Conservation (phyloP, 2,329 filamentous ascomycete species). For the Grosmannia clavigera region DNA sequence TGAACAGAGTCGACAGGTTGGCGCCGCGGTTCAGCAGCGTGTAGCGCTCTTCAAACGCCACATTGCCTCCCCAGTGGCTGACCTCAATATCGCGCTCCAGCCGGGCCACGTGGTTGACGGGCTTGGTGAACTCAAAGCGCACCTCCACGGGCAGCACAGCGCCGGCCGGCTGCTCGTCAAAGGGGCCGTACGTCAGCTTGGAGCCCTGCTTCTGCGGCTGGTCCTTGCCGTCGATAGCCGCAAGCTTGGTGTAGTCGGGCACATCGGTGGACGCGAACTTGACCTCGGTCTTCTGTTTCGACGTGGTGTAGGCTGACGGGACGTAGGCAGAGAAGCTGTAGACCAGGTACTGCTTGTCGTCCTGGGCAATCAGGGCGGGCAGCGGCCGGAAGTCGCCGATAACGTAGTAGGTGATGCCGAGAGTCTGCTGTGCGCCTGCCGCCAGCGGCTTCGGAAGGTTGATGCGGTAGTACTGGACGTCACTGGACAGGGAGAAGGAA, state of each 20-base stretch:
- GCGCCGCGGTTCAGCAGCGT: constrained; percentile 79
- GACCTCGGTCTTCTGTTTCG: constrained; percentile 94
- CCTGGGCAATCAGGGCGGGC: constrained; percentile 71
- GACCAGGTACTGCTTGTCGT: constrained; percentile 73
- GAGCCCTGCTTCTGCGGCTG: constrained; percentile 71
- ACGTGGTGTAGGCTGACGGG: constrained; percentile 69
- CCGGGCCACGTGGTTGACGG: constrained; percentile 63
- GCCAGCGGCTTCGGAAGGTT: constrained; percentile 64
- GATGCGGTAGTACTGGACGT: constrained; percentile 74
- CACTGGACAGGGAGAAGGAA: constrained; percentile 29
- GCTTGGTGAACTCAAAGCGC: constrained; percentile 92
- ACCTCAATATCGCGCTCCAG: constrained; percentile 90
- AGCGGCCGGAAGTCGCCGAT: constrained; percentile 70
- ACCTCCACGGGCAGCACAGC: constrained; percentile 60
- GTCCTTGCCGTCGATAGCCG: constrained; percentile 46
- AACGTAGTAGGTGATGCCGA: constrained; percentile 75
- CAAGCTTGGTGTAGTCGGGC: constrained; percentile 72
- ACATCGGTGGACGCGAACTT: constrained; percentile 71
- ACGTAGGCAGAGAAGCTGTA: constrained; percentile 80
- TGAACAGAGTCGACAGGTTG: constrained; percentile 60
- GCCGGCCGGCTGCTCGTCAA: constrained; percentile 66
- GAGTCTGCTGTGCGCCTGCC: constrained; percentile 66
- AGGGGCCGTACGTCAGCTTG: constrained; percentile 83
- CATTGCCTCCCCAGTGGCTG: constrained; percentile 94
- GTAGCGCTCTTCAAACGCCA: constrained; percentile 91